These are phyloP conservation scores for Recurvomyces mirabilis DNA, from an alignment of 495 filamentous ascomycete genomes.

Conservation along the genomic window DNA sequence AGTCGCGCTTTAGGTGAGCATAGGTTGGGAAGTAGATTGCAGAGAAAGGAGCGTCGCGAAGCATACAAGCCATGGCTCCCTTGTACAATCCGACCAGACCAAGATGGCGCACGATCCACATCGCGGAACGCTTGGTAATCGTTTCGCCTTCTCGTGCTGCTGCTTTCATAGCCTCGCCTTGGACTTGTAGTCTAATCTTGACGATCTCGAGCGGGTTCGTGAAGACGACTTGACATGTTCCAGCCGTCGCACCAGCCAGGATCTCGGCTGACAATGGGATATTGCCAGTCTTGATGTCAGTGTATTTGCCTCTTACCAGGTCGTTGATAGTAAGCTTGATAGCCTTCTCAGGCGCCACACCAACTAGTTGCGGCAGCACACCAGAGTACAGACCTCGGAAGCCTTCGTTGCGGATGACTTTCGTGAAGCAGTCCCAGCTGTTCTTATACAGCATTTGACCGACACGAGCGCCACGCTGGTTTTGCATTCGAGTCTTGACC, in stretches of 20 bases:
- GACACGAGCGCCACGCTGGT: conserved; percentile 70
- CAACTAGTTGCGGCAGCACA: conserved; percentile 86
- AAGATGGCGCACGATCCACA: conserved; percentile 94
- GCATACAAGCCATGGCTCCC: conserved; percentile 88
- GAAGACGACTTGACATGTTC: conserved; percentile 93
- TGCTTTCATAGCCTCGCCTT: conserved; percentile 86
- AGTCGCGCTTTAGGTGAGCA: conserved; percentile 81
- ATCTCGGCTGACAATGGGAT: conserved; percentile 67
- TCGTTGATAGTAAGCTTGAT: conserved; percentile 99
- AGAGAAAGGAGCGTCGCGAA: conserved; percentile 94
- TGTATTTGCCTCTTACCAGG: conserved; percentile 64
- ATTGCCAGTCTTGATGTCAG: conserved; percentile 60
- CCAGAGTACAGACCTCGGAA: conserved; percentile 84
- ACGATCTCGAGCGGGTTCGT: conserved; percentile 98
- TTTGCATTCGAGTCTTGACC: conserved; percentile 98
- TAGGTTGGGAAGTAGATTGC: conserved; percentile 99
- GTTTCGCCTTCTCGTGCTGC: conserved; percentile 48
- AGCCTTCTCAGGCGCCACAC: conserved; percentile 95
- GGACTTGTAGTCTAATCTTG: conserved; percentile 95
- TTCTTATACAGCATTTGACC: conserved; percentile 92
- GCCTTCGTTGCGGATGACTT: conserved; percentile 88
- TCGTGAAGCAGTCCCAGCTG: conserved; percentile 81
- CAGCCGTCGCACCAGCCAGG: conserved; percentile 79
- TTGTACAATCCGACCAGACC: conserved; percentile 95
- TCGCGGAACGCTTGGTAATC: conserved; percentile 72